A percentile compares a stretch with the other conserved stretches of the same genome.
phyloP scores from a whole-genome alignment of 2,329 filamentous ascomycete species.

The Parafenestella ontariensis region DNA sequence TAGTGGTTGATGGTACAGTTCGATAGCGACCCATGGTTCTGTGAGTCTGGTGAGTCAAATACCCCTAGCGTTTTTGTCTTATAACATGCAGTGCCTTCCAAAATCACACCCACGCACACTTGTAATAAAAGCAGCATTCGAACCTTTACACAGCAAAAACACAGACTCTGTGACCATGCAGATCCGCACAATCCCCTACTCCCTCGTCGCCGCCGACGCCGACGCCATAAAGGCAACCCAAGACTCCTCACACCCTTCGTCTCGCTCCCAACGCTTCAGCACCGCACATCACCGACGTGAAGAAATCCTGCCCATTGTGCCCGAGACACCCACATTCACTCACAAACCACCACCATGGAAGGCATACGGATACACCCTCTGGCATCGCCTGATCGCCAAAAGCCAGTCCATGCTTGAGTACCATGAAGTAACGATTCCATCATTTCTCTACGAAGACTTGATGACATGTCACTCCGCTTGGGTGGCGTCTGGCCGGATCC shows the following conservation, averaged over 20 bases:
- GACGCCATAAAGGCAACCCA: not conserved
- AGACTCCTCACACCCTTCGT: conserved; percentile 9
- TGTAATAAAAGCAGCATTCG: too few relatives aligned
- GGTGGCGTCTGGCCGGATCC: conserved; percentile 2
- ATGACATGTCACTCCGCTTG: conserved; percentile 16
- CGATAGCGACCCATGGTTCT: too few relatives aligned
- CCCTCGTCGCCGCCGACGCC: conserved; percentile 9
- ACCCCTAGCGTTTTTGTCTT: too few relatives aligned
- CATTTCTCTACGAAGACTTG: conserved; percentile 43
- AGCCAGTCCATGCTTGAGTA: conserved; percentile 43
- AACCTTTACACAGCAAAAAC: too few relatives aligned
- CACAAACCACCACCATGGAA: conserved; percentile 23
- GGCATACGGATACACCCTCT: conserved; percentile 52
- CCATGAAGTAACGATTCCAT: conserved; percentile 15
- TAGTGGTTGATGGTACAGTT: too few relatives aligned
- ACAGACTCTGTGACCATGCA: conserved; percentile 4
- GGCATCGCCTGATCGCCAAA: conserved; percentile 51
- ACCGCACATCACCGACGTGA: conserved; percentile 11
- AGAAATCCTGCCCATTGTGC: conserved; percentile 14
- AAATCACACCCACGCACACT: too few relatives aligned
- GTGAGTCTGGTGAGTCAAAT: too few relatives aligned
- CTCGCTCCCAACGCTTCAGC: conserved; percentile 20
- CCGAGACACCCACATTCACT: conserved; percentile 9
- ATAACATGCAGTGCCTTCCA: too few relatives aligned
- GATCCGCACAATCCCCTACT: conserved; percentile 13